phyloP scores from a whole-genome alignment of 805 yeast species.

The Lachancea dasiensis region DNA sequence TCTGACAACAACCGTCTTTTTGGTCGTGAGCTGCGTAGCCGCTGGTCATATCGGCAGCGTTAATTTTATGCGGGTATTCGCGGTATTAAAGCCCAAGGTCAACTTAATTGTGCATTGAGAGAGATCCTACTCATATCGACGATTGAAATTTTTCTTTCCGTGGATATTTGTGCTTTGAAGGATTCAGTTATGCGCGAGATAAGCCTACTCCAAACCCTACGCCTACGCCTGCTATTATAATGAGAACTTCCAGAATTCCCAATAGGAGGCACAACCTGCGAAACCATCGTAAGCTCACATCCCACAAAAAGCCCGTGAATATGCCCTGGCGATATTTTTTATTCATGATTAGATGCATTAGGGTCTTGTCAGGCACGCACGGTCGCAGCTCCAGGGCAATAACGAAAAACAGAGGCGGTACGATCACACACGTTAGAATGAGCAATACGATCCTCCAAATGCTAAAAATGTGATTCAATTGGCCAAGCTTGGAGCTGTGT shows the following conservation, averaged over 20 bases:
- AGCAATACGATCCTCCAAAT: constrained; percentile 16
- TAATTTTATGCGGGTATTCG: no score
- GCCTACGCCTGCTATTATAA: constrained; percentile 38
- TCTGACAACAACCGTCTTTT: no score
- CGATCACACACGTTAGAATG: constrained; percentile 16
- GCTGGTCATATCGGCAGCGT: no score
- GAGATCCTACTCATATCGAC: no score
- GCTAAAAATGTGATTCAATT: constrained; percentile 23
- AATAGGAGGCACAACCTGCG: constrained; percentile 28
- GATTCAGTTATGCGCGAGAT: constrained; percentile 5
- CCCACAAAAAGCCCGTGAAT: constrained; percentile 30
- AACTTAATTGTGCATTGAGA: no score
- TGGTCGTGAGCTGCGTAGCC: no score
- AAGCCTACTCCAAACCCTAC: constrained; percentile 44
- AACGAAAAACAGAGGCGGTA: constrained; percentile 30
- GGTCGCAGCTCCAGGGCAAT: constrained; percentile 20
- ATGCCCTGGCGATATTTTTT: constrained; percentile 21
- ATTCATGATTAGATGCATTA: constrained; percentile 26
- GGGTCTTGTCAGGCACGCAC: constrained; percentile 21
- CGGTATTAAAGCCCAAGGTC: no score
- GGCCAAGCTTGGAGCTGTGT: constrained; percentile 17
- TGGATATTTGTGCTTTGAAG: neutral
- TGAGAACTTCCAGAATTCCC: constrained; percentile 25
- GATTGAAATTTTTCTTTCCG: no score
- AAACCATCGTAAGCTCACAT: constrained; percentile 26